Conservation (phyloP, 352 stramenopile genomes). For the Phytophthora vignae region DNA sequence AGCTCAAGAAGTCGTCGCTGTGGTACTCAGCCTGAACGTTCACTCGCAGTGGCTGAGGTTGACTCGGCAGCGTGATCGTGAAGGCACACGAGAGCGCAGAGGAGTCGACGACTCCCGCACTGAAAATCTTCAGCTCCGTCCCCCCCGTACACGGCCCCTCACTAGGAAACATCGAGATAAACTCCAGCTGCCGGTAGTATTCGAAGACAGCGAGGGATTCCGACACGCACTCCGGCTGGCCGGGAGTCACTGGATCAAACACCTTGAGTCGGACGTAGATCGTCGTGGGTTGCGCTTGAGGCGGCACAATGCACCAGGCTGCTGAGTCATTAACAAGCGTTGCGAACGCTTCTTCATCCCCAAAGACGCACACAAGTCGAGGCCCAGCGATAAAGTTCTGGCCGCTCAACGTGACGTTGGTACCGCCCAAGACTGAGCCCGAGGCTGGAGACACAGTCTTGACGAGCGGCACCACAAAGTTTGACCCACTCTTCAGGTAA, state of each 20-base stretch:
- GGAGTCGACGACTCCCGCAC: constrained; percentile 34
- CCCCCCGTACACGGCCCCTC: constrained; percentile 47
- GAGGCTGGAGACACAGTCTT: constrained; percentile 26
- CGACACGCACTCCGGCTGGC: constrained; percentile 32
- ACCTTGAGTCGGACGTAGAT: constrained; percentile 47
- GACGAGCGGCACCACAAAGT: constrained; percentile 39
- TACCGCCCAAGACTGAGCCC: constrained; percentile 45
- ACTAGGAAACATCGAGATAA: constrained; percentile 40
- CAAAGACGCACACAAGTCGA: constrained; percentile 53
- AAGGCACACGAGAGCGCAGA: constrained; percentile 46
- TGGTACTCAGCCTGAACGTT: constrained; percentile 29
- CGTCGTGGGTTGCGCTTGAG: constrained; percentile 21
- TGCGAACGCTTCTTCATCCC: constrained; percentile 36
- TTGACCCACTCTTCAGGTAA: constrained; percentile 8
- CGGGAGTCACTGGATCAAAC: constrained; percentile 19
- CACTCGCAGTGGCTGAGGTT: constrained; percentile 9
- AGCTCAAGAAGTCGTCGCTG: constrained; percentile 39
- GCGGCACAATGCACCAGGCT: constrained; percentile 40
- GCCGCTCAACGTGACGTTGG: constrained; percentile 44
- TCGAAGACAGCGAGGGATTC: constrained; percentile 45
- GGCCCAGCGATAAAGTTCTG: constrained; percentile 41
- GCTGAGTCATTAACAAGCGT: constrained; percentile 34
- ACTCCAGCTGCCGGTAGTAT: constrained; percentile 36
- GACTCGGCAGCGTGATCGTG: constrained; percentile 38
- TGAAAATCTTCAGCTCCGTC: constrained; percentile 36